These are phyloP conservation scores for Globisporangium acanthophoron DNA, from an alignment of 352 stramenopile genomes.

Conservation along the genomic window DNA sequence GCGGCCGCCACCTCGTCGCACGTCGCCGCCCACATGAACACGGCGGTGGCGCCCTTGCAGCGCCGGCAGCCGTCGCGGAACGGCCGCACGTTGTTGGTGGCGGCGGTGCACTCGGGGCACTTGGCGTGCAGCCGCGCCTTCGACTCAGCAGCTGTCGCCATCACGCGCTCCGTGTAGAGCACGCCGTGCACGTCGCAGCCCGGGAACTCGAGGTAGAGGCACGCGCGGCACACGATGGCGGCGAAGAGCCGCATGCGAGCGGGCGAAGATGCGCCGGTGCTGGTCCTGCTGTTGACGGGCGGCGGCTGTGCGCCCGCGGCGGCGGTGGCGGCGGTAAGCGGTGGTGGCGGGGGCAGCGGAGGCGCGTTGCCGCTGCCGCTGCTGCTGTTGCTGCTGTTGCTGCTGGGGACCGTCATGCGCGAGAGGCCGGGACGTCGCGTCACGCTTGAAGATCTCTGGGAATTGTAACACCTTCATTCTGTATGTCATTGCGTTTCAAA, in stretches of 20 bases:
- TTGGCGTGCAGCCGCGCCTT: conserved; percentile 51
- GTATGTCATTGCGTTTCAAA: neutral
- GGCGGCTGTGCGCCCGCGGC: neutral
- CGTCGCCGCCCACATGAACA: conserved; percentile 73
- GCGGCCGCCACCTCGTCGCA: conserved; percentile 60
- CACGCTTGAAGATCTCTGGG: conserved; percentile 8
- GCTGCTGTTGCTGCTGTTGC: conserved; percentile 11
- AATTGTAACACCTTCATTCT: no score
- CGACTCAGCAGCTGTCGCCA: neutral
- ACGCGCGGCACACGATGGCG: conserved; percentile 76
- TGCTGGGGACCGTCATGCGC: conserved; percentile 44
- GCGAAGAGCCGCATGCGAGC: conserved; percentile 56
- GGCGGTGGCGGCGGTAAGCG: neutral
- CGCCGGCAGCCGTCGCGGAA: conserved; percentile 82
- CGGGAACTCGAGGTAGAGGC: conserved; percentile 85
- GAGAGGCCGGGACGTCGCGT: neutral
- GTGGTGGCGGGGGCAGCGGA: neutral
- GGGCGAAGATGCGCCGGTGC: neutral
- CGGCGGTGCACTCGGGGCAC: conserved; percentile 72
- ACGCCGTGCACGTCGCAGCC: conserved; percentile 83
- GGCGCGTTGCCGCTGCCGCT: conserved; percentile 7
- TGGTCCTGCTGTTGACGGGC: neutral
- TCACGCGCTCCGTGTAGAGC: conserved; percentile 69
- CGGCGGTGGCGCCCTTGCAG: conserved; percentile 64
- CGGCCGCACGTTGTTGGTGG: conserved; percentile 77